phyloP scores from a whole-genome alignment of 495 filamentous ascomycete species.

The Choiromyces venosus region DNA sequence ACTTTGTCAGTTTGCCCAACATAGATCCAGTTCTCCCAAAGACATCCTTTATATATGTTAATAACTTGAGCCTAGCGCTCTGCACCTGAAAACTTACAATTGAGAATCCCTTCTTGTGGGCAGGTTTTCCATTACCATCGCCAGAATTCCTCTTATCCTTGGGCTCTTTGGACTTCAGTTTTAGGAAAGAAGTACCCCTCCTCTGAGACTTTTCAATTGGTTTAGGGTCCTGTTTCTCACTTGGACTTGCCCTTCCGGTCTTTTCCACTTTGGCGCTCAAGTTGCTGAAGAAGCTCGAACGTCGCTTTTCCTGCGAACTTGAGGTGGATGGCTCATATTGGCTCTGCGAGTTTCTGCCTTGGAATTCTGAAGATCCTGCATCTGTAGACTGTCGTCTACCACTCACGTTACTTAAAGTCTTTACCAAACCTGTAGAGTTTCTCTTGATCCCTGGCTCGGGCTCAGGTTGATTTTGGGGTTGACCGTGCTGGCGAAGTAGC shows the following conservation, averaged over 20 bases:
- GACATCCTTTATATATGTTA: conserved; percentile 21
- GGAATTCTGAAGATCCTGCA: conserved; percentile 5
- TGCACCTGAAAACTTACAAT: conserved; percentile 15
- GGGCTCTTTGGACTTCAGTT: conserved; percentile 21
- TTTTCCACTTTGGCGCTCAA: conserved; percentile 17
- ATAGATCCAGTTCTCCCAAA: conserved; percentile 35
- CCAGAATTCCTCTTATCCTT: conserved; percentile 25
- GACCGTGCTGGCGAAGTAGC: conserved; percentile 6
- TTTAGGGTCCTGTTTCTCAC: conserved; percentile 8
- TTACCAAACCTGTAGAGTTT: conserved; percentile 20
- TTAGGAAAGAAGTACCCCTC: conserved; percentile 27
- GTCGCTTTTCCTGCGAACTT: conserved; percentile 28
- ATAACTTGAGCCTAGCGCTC: background rate
- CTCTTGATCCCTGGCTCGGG: conserved; percentile 17
- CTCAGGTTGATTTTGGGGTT: conserved; percentile 13
- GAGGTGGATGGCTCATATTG: conserved; percentile 30
- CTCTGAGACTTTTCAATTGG: conserved; percentile 20
- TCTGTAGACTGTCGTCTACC: conserved; percentile 12
- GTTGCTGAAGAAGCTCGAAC: conserved; percentile 23
- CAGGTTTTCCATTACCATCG: conserved; percentile 15
- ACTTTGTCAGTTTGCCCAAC: conserved; percentile 33
- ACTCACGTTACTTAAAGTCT: conserved; percentile 32
- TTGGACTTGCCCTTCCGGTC: conserved; percentile 3
- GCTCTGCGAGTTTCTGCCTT: background rate
- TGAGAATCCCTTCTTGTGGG: conserved; percentile 33